phyloP scores from a whole-genome alignment of 306 rosid genomes.

The Acacia confusa region DNA sequence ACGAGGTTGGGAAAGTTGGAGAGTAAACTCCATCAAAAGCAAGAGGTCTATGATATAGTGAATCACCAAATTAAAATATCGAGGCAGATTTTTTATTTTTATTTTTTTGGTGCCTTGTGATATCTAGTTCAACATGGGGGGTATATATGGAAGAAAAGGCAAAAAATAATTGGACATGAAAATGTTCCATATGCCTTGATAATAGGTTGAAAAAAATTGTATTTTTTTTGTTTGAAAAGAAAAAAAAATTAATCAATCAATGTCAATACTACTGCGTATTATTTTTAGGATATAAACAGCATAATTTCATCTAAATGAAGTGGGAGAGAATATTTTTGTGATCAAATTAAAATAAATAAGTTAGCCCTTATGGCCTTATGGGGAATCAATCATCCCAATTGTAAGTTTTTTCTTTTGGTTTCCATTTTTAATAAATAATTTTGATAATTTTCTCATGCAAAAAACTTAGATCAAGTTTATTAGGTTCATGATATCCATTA shows the following conservation, averaged over 20 bases:
- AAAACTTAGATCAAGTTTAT: no score
- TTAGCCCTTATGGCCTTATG: no score
- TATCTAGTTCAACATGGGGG: background rate
- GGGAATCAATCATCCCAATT: no score
- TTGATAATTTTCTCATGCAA: no score
- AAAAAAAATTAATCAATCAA: no score
- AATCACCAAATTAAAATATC: background rate
- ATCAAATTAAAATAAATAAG: no score
- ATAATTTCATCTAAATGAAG: no score
- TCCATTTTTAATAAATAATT: no score
- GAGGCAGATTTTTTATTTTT: background rate
- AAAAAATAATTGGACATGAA: background rate
- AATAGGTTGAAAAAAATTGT: background rate
- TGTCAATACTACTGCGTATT: background rate
- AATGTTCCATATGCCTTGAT: background rate
- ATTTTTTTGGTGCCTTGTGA: background rate
- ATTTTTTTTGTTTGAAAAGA: background rate
- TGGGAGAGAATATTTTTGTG: no score
- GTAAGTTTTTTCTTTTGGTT: no score
- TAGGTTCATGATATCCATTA: no score
- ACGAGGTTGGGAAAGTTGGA: conserved; percentile 31
- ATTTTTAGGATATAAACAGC: no score
- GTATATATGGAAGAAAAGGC: background rate
- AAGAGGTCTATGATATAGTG: background rate
- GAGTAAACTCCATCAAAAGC: background rate